Conservation (phyloP, 441 rosid genomes). For the Biscutella laevigata region DNA sequence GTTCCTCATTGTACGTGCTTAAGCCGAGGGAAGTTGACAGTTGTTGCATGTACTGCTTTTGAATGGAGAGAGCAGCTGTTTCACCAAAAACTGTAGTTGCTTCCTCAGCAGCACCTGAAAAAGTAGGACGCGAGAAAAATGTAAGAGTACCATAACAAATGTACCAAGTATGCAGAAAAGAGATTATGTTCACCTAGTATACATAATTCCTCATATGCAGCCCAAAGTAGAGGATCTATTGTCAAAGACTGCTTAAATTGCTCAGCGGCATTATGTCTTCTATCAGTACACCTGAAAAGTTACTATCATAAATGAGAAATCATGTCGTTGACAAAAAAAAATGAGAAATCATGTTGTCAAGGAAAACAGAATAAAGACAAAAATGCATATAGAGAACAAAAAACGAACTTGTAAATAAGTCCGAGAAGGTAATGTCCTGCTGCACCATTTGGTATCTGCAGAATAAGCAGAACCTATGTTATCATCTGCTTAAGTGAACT, state of each 20-base stretch:
- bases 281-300: constrained; percentile 76
- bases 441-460: constrained; percentile 90
- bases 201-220: constrained; percentile 90
- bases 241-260: constrained; percentile 83
- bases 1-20: constrained; percentile 50
- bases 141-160: constrained; percentile 7
- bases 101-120: constrained; percentile 83
- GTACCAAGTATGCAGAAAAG: constrained; percentile 1
- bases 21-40: constrained; percentile 37
- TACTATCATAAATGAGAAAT: constrained; percentile 13
- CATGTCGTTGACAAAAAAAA: too few relatives aligned
- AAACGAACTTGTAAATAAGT: constrained; percentile 68
- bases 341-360: too few relatives aligned
- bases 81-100: constrained; percentile 77
- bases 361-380: background rate
- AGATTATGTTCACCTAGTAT: constrained; percentile 51
- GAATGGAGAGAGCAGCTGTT: constrained; percentile 68
- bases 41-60: constrained; percentile 60
- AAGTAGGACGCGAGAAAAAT: background rate
- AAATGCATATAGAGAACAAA: background rate
- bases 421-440: constrained; percentile 97
- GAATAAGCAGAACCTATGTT: background rate
- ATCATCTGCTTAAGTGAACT: background rate
- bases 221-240: constrained; percentile 87
- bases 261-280: constrained; percentile 65